Percentiles rank a stretch among this genome's conserved stretches.
These are phyloP conservation scores for Noccaea caerulescens DNA, from an alignment of 345 rosid genomes.

Conservation along the genomic window DNA sequence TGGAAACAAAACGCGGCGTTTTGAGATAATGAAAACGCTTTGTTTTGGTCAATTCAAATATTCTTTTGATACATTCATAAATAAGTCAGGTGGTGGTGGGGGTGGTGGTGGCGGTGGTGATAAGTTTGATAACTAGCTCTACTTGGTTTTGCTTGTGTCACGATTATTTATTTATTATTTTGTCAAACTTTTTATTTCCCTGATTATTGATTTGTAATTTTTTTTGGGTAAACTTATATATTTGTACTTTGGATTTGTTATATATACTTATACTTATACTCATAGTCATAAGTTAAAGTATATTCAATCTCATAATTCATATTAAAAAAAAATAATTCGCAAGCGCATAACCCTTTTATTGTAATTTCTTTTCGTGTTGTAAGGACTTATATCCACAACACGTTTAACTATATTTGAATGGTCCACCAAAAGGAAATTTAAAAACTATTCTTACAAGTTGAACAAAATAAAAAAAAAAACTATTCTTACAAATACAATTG, in stretches of 20 bases:
- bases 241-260: conserved; percentile 26
- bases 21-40: not conserved
- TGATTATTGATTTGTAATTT: conserved; percentile 28
- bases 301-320: not conserved
- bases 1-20: conserved; percentile 5
- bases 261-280: not conserved
- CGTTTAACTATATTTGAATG: conserved; percentile 26
- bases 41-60: conserved; percentile 3
- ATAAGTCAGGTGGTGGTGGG: conserved; percentile 27
- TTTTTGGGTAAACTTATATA: conserved; percentile 17
- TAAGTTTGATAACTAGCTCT: not conserved
- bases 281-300: not conserved
- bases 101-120: conserved; percentile 24
- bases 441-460: not conserved
- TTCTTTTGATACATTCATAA: conserved; percentile 30
- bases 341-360: not conserved
- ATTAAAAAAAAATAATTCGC: not conserved
- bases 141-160: conserved; percentile 34
- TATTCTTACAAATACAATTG: conserved; percentile 3
- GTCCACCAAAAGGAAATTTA: not conserved
- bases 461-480: not conserved
- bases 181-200: not conserved
- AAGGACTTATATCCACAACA: not conserved
- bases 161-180: conserved; percentile 32
- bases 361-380: not conserved